phyloP scores from a whole-genome alignment of 306 rosid genomes.

The Ormosia semicastrata region DNA sequence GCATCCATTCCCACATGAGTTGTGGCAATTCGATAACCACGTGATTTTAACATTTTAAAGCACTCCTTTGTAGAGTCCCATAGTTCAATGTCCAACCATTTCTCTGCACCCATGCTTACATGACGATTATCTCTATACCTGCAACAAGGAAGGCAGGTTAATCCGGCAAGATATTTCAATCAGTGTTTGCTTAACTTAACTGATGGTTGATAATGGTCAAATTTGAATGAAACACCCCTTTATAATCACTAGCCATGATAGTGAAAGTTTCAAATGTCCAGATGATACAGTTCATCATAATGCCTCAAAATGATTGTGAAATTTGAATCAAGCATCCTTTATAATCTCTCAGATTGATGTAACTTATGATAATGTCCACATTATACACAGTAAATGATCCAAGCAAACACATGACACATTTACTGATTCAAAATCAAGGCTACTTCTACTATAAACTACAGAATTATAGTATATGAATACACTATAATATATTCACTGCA shows the following conservation, averaged over 20 bases:
- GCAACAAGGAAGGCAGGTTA: constrained; percentile 23
- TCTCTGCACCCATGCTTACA: constrained; percentile 99
- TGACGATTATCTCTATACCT: constrained; percentile 95
- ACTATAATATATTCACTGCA: background rate
- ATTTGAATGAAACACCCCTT: constrained; percentile 6
- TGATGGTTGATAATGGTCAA: background rate
- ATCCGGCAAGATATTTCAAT: background rate
- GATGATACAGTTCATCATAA: background rate
- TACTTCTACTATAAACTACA: background rate
- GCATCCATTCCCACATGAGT: constrained; percentile 82
- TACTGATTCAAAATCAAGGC: background rate
- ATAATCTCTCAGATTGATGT: background rate
- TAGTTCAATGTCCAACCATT: constrained; percentile 97
- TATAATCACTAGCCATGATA: background rate
- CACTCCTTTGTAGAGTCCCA: constrained; percentile 81
- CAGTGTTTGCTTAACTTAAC: background rate
- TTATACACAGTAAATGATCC: background rate
- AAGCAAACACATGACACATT: background rate
- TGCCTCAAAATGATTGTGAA: background rate
- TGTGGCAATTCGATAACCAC: constrained; percentile 88
- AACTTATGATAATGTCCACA: background rate
- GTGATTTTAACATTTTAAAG: constrained; percentile 64
- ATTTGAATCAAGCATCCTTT: background rate
- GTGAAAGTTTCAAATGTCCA: background rate
- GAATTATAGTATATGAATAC: background rate